Evolutionary conservation across 2,329 filamentous ascomycete species (phyloP), one percentile per base, ranked within the genome.

Genomic region (Ceratocystis colombiana): DNA sequence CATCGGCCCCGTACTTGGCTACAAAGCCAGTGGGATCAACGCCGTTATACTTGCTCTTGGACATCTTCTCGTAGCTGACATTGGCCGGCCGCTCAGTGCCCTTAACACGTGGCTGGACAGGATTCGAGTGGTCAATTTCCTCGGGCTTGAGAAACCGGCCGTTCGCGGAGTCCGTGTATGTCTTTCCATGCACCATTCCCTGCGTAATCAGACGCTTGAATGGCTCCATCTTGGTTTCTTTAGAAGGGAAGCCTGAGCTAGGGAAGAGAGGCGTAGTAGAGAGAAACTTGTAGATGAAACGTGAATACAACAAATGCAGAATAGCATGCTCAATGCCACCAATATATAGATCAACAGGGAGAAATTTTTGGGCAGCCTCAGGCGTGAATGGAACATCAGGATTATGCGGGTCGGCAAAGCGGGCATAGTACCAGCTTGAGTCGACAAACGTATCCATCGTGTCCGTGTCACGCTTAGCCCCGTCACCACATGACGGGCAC

Each of bases 381-480:
- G 84, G 76, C 0, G 84, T 84, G 69, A 95, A 85, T 0, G 84
- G 85, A 15, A 77, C 73, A 1, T 80, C 72, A 15, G 78, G 70
- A 70, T 94, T 92, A 20, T 84, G 78, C 0, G 88, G 79, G 71
- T 95, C 89, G 33, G 86, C 76, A 71, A 90, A 96, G 12, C 90
- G 84, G 76, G 92, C 84, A 72, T 87, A 96, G 75, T 96, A 96
- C 91, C 91, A 96, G 65, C 90, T 95, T 1, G 90, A 96, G 76
- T 96, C 91, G 68, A 96, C 91, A 76, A 96, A 96, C 0, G 91
- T 96, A 74, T 96, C 91, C 91, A 96, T 96, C 2, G 91, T 96
- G 73, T 96, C 91, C 0, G 91, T 96, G 70, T 96, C 91, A 69
- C 91, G 83, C 73, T 85, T 88, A 5, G 89, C 91, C 28, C 84